These are phyloP conservation scores for Penicillium sp. DNA, from an alignment of 2,329 filamentous ascomycete genomes.

Conservation along the genomic window DNA sequence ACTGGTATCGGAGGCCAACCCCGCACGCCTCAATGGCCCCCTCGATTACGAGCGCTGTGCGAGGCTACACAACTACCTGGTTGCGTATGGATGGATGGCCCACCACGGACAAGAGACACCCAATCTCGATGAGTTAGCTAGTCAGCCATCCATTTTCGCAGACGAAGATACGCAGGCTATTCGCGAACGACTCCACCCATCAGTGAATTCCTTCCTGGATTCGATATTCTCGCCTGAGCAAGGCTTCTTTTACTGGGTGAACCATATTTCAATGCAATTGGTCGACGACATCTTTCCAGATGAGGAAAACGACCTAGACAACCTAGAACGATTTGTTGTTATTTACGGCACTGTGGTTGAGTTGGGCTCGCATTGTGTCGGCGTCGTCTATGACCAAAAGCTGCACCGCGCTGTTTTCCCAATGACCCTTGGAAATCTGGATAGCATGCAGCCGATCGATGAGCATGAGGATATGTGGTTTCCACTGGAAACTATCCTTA, in stretches of 20 bases:
- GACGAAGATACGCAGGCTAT: constrained; percentile 1
- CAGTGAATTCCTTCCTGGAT: constrained; percentile 15
- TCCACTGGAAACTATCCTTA: constrained; percentile 20
- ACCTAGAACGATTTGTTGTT: constrained; percentile 13
- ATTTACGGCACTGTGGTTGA: constrained; percentile 12
- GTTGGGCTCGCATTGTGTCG: constrained; percentile 11
- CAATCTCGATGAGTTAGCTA: constrained; percentile 4
- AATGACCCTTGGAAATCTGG: constrained; percentile 4
- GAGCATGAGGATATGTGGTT: constrained; percentile 18
- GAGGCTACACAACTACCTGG: constrained; percentile 23
- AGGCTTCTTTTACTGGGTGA: constrained; percentile 19
- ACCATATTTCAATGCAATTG: constrained; percentile 1
- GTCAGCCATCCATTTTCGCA: not conserved
- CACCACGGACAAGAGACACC: constrained; percentile 6
- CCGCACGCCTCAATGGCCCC: constrained; percentile 3
- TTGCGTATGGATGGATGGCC: constrained; percentile 20
- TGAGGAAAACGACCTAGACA: constrained; percentile 6
- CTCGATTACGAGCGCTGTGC: constrained; percentile 20
- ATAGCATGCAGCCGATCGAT: constrained; percentile 11
- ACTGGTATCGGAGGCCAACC: constrained; percentile 9
- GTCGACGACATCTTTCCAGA: constrained; percentile 2
- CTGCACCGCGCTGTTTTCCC: not conserved
- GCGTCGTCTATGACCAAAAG: constrained; percentile 1
- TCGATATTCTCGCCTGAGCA: constrained; percentile 8
- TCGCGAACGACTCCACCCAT: constrained; percentile 10